Evolutionary conservation across 2,329 filamentous ascomycete genomes (phyloP).

Genomic region (Paecilomyces fulvus): DNA sequence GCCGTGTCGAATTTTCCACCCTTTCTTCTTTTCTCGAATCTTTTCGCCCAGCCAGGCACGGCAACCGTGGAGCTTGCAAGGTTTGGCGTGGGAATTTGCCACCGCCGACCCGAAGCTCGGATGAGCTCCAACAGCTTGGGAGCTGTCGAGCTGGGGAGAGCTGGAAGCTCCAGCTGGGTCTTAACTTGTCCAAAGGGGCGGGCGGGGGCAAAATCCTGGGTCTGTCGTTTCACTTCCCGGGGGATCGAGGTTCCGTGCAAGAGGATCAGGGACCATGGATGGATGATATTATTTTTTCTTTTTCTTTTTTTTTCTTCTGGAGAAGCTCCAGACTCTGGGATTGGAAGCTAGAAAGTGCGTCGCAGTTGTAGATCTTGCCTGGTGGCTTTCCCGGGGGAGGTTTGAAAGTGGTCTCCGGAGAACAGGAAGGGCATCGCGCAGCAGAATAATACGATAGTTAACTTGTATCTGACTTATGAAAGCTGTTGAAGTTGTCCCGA

Average conservation of each 20-base stretch:
- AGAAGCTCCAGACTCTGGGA: not conserved
- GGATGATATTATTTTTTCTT: too few relatives aligned
- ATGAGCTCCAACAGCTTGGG: not conserved
- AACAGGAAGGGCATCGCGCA: not conserved
- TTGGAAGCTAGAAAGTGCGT: too few relatives aligned
- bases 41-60: not conserved
- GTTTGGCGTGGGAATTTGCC: not conserved
- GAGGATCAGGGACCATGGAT: not conserved
- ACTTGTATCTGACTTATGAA: too few relatives aligned
- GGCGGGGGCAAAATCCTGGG: not conserved
- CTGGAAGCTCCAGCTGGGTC: not conserved
- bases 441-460: too few relatives aligned
- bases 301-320: not conserved
- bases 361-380: too few relatives aligned
- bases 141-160: constrained; percentile 1
- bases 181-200: not conserved
- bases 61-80: not conserved
- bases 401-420: not conserved
- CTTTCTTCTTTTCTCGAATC: not conserved
- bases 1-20: not conserved
- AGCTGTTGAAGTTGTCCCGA: not conserved
- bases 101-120: not conserved
- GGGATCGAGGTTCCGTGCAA: not conserved
- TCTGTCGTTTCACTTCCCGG: not conserved
- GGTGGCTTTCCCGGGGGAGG: not conserved